Evolutionary conservation across 2,329 filamentous ascomycete genomes (phyloP).

Genomic region (Seiridium unicorne): DNA sequence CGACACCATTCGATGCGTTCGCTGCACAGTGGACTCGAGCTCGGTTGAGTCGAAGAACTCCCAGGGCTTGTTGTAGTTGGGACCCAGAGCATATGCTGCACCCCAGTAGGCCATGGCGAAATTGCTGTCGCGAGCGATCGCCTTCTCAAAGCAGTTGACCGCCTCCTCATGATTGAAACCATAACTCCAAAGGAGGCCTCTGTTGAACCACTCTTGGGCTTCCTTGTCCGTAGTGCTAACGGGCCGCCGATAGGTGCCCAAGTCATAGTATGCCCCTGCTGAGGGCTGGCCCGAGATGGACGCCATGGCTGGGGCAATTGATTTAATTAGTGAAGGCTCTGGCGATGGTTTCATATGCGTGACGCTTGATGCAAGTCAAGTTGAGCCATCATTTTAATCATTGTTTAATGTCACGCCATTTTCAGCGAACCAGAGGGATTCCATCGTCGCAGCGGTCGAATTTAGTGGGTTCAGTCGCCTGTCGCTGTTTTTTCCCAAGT

Average conservation of each 20-base stretch:
- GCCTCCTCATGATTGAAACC: constrained; percentile 77
- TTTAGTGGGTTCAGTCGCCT: no score
- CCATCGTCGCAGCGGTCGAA: no score
- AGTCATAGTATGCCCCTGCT: constrained; percentile 52
- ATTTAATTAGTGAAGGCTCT: no score
- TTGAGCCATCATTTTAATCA: no score
- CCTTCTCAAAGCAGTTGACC: constrained; percentile 59
- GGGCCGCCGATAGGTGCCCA: constrained; percentile 56
- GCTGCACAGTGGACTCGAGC: constrained; percentile 45
- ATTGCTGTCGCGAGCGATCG: constrained; percentile 49
- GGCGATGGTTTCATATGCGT: no score
- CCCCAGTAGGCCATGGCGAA: constrained; percentile 70
- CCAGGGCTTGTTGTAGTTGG: constrained; percentile 80
- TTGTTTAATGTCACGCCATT: no score
- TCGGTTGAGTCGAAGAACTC: constrained; percentile 65
- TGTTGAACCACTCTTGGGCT: constrained; percentile 67
- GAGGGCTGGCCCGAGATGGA: not conserved
- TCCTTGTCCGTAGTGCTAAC: constrained; percentile 50
- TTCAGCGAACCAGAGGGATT: no score
- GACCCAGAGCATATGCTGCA: constrained; percentile 67
- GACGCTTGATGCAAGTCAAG: no score
- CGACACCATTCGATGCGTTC: constrained; percentile 43
- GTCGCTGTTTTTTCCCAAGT: no score
- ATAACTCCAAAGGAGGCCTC: constrained; percentile 72
- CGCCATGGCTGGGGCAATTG: not conserved